Base-by-base conservation (phyloP, 2,329 filamentous ascomycete genomes). In the Fulvia fulva region DNA sequence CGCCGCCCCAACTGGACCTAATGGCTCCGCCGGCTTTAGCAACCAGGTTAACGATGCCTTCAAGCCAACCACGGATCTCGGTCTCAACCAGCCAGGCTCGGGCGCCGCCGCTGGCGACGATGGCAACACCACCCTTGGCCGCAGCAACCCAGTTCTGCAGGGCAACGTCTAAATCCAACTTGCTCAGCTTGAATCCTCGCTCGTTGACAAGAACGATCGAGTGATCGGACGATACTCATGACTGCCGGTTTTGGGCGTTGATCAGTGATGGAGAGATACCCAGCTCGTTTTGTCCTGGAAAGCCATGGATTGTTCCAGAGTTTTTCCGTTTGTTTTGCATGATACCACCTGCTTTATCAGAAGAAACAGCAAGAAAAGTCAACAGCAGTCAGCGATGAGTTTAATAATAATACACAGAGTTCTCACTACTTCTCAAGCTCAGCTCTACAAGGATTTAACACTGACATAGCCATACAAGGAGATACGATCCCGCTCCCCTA, bases 141-240 rank as follows among this genome's bases (percentile, higher is more conserved):
- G 70, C 37, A 64, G 74, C 63, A 78, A 78, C 73, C 75, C 76
- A 4, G 76, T 78, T 43, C 71, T 76, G 64, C 73, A 73, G 51
- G 75, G 77, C 53, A 53, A 59, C 30, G 70, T 70, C 55, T 75
- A 73, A 65, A 30, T 45, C 5, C 47, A 28, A 47, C 23, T 22
- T 21, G 45, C 51, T 49, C 28, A 51, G 51, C 49, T 54, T 51
- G 45, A 49, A 49, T 44, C 54, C 47, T 52, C 49, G 55, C 52
- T 58, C 44, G 51, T 57, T 51, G 22, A 21, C 25, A 25, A 44
- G 19, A 22, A 55, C 44, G 53, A 59, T 55, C 57, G 28, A 45
- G 45, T 55, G 51, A 49, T 60, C 51, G 43, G 47, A 59, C 53
- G 55, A 56, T 37, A 37, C 55, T 61, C 53, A 61, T 54, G 58